Evolutionary conservation across 202 grass and related monocot species (phyloP).

Genomic region (Bolboschoenoplectus hybrid): DNA sequence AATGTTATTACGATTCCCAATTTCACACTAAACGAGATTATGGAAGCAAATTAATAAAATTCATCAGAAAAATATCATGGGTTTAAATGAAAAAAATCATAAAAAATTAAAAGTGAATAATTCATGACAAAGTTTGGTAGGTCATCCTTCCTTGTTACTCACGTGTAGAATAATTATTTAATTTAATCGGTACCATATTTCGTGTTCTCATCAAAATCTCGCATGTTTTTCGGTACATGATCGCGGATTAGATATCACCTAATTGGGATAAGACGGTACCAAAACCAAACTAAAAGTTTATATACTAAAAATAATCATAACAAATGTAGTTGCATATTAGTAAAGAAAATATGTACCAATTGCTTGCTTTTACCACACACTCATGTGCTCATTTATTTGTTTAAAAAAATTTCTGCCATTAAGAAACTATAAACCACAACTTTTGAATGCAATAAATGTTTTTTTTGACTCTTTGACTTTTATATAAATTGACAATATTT

Average conservation of each 20-base stretch:
- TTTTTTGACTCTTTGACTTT: background rate
- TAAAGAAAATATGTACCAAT: no score
- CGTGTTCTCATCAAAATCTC: background rate
- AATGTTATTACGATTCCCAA: background rate
- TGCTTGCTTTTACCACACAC: no score
- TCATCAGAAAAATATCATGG: background rate
- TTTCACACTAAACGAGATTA: background rate
- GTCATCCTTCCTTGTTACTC: background rate
- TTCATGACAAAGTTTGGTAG: background rate
- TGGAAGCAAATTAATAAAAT: background rate
- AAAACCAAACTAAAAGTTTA: no score
- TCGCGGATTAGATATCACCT: no score
- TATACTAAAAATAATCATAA: no score
- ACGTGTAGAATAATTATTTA: background rate
- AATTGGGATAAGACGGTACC: background rate
- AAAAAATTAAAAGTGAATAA: background rate
- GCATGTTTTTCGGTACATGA: no score
- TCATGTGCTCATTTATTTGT: background rate
- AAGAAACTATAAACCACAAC: background rate
- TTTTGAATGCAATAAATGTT: conserved; percentile 1
- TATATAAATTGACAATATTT: background rate
- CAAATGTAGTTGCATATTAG: no score
- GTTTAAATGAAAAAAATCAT: background rate
- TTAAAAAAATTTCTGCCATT: background rate
- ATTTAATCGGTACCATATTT: background rate